phyloP scores from a whole-genome alignment of 1,139 yeast genomes.

The Lodderomyces jiufengensis region DNA sequence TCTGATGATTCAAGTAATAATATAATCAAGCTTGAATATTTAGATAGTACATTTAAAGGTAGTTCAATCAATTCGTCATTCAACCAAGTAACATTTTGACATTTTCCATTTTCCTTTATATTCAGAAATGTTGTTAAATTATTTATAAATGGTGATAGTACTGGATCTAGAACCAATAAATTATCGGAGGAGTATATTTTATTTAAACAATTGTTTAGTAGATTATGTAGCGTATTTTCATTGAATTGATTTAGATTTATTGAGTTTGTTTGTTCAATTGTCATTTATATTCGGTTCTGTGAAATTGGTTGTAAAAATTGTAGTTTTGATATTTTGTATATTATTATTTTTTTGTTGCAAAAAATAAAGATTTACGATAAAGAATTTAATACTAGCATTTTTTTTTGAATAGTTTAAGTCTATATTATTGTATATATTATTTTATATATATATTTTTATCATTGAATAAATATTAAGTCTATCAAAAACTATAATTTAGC shows the following conservation, averaged over 20 bases:
- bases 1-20: constrained; percentile 22
- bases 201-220: constrained; percentile 21
- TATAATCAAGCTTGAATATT: constrained; percentile 36
- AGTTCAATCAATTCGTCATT: constrained; percentile 19
- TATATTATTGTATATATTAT: no score
- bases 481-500: constrained; percentile 11
- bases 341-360: no score
- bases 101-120: constrained; percentile 54
- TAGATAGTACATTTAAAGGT: constrained; percentile 14
- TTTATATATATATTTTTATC: no score
- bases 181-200: constrained; percentile 31
- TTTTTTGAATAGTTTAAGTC: no score
- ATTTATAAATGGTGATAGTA: constrained; percentile 55
- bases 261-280: constrained; percentile 2
- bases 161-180: constrained; percentile 53
- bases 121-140: constrained; percentile 56
- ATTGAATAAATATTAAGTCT: no score
- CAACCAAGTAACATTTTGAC: constrained; percentile 61
- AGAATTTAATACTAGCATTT: no score
- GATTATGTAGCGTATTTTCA: constrained; percentile 18
- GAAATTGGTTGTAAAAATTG: no score
- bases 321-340: no score
- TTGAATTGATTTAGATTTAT: constrained; percentile 15
- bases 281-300: no score
- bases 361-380: no score